Evolutionary conservation across 208 protist species (phyloP).

Genomic region (Willaertia magna): DNA sequence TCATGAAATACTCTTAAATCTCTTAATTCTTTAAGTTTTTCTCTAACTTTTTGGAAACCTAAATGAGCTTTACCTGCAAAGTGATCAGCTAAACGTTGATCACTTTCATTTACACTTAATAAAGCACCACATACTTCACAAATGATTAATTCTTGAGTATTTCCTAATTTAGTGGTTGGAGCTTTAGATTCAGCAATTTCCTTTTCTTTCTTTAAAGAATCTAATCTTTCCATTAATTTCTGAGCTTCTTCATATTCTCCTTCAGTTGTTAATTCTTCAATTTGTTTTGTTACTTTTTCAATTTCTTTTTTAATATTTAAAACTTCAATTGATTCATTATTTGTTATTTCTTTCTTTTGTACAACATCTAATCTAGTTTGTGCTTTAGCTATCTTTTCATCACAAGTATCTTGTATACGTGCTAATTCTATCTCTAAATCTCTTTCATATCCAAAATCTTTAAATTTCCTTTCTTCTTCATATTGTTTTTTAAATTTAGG

Average conservation of each 20-base stretch:
- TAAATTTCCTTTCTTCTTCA: background rate
- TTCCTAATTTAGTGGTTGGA: background rate
- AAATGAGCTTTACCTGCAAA: conserved; percentile 8
- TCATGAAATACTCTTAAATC: background rate
- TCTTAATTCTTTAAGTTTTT: conserved; percentile 1
- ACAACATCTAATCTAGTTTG: background rate
- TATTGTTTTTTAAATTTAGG: background rate
- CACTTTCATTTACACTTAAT: background rate
- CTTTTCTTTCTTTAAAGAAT: background rate
- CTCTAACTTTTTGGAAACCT: conserved; percentile 6
- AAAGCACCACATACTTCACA: conserved; percentile 4
- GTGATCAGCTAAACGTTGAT: conserved; percentile 9
- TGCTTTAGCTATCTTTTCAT: background rate
- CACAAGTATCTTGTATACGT: background rate
- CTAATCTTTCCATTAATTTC: background rate
- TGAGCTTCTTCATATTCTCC: background rate
- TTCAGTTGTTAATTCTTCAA: background rate
- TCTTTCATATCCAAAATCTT: background rate
- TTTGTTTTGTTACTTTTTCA: background rate
- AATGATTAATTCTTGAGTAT: background rate
- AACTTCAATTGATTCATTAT: background rate
- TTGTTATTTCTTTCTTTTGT: background rate
- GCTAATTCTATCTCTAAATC: background rate
- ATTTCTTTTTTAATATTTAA: background rate
- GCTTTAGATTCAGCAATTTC: background rate